Base-by-base conservation (phyloP, 1,139 yeast species). In the Taiozyma onychis region DNA sequence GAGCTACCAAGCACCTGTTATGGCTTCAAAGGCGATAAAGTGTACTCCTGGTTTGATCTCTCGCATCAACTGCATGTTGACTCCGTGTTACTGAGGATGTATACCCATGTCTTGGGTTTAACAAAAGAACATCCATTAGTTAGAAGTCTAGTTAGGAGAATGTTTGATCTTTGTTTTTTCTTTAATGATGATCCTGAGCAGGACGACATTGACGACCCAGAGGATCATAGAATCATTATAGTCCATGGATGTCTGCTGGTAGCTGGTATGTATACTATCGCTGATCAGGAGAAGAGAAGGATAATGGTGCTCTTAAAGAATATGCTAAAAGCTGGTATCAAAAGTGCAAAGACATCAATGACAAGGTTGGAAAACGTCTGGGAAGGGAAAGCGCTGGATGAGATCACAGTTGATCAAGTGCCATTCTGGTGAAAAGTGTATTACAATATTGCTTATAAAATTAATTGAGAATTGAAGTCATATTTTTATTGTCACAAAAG, bases 41-140 rank as follows among this genome's bases (percentile, higher is more conserved):
- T 72, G 58, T 78, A 70, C 59, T 77, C 83, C 7, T 80, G 84
- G 84, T 73, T 72, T 57, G 85, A 80, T 59, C 60, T 78, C 44
- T 71, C 77, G 32, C 83, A 80, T 52, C 84, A 78, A 51, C 53
- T 76, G 39, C 78, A 77, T 47, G 70, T 73, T 2, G 79, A 77
- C 58, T 73, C 76, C 2, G 58, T 77, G 6, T 67, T 71, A 37
- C 54, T 78, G 45, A 67, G 73, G 48, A 54, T 76, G 4, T 60
- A 76, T 18, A 65, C 71, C 0, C 67, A 71, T 35, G 66, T 66
- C 26, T 70, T 73, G 8, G 60, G 70, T 14, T 54, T 77, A 35
- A 67, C 66, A 2, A 58, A 76, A 16, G 66, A 61, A 3, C 77
- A 76, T 49, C 68, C 71, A 0, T 55, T 77, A 41, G 73, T 79